These are phyloP conservation scores for Hepatocystis sp. DNA, from an alignment of 169 alveolate genomes.

Conservation along the genomic window DNA sequence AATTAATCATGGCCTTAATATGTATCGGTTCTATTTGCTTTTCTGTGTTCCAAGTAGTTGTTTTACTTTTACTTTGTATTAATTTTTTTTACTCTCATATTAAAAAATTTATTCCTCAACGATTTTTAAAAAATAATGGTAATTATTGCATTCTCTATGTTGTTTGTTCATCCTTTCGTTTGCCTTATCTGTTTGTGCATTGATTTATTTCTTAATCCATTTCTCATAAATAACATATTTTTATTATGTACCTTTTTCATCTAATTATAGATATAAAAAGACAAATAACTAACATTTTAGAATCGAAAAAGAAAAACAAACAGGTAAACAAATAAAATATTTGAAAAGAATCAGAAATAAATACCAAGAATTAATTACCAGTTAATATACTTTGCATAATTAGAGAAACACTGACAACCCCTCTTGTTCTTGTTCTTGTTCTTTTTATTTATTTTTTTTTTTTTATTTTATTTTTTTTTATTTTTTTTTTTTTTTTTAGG, in stretches of 20 bases:
- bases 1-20: slow-evolving; percentile 65
- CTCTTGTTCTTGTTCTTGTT: background rate
- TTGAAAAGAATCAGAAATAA: background rate
- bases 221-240: background rate
- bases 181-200: background rate
- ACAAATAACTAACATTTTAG: slow-evolving; percentile 20
- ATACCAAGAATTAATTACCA: background rate
- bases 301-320: slow-evolving; percentile 27
- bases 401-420: background rate
- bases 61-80: slow-evolving; percentile 14
- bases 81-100: slow-evolving; percentile 51
- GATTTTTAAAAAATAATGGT: slow-evolving; percentile 1
- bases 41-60: slow-evolving; percentile 59
- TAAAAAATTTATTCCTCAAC: slow-evolving; percentile 28
- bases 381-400: background rate
- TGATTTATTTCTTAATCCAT: background rate
- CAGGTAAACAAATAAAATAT: slow-evolving; percentile 21
- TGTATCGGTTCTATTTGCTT: slow-evolving; percentile 72
- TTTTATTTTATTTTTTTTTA: slow-evolving; percentile 4
- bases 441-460: background rate
- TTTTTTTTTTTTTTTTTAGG: slow-evolving; percentile 5
- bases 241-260: background rate
- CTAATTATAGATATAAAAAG: slow-evolving; percentile 7
- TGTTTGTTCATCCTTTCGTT: background rate
- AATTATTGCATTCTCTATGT: background rate